Conservation (phyloP, 768 basidiomycete genomes). For the Rhodosporidiobolus odoratus region DNA sequence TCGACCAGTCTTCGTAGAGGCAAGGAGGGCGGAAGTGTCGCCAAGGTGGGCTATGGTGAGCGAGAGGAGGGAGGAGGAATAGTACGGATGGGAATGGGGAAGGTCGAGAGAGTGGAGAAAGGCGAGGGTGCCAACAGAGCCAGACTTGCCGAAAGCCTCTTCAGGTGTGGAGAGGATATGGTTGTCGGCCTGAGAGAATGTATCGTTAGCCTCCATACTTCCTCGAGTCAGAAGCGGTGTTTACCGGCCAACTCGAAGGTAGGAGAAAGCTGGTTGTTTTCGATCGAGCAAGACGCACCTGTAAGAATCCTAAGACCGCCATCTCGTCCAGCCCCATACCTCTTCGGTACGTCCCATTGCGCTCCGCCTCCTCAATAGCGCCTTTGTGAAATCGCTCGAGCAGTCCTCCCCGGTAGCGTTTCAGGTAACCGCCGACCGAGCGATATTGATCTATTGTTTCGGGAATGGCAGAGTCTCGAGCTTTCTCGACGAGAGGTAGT, state of each 20-base stretch:
- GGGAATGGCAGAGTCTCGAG: neutral
- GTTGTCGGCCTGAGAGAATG: slow-evolving; percentile 31
- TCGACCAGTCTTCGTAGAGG: slow-evolving; percentile 64
- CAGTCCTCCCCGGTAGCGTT: slow-evolving; percentile 38
- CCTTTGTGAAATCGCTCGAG: slow-evolving; percentile 21
- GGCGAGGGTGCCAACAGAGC: slow-evolving; percentile 85
- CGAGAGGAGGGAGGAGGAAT: slow-evolving; percentile 65
- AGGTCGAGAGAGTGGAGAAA: slow-evolving; percentile 84
- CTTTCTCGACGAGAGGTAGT: slow-evolving; percentile 13
- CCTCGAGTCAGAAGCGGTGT: neutral
- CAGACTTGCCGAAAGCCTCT: slow-evolving; percentile 45
- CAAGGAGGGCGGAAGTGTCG: slow-evolving; percentile 82
- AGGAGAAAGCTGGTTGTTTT: no score
- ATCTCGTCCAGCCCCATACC: slow-evolving; percentile 31
- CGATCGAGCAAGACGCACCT: no score
- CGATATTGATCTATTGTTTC: slow-evolving; percentile 32
- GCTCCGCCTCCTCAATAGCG: slow-evolving; percentile 5
- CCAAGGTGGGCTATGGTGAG: slow-evolving; percentile 91
- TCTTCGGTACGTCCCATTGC: slow-evolving; percentile 1
- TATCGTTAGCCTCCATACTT: neutral
- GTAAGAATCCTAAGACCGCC: slow-evolving; percentile 30
- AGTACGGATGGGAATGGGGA: slow-evolving; percentile 69
- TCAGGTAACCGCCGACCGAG: slow-evolving; percentile 38
- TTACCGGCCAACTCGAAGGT: neutral
- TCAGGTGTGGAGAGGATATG: slow-evolving; percentile 33